Conservation (phyloP, 352 stramenopile species). For the Phytophthora tentaculata region DNA sequence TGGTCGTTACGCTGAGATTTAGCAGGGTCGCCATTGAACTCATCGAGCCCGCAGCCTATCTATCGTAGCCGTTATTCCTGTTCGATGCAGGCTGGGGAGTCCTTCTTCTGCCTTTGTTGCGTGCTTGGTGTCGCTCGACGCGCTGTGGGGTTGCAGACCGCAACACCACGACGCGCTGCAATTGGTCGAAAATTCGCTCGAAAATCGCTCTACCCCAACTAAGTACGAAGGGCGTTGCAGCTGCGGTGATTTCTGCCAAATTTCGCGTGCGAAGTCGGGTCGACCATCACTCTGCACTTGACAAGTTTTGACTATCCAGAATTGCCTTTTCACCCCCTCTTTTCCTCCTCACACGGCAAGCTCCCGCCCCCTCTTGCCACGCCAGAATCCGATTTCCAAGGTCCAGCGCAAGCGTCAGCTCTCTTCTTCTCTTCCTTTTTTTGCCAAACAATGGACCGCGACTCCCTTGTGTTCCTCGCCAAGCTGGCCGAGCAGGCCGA, state of each 20-base stretch:
- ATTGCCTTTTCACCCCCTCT: conserved; percentile 21
- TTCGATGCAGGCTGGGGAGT: not conserved
- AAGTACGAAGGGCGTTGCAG: conserved; percentile 38
- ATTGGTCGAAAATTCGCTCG: conserved; percentile 30
- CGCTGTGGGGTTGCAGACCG: conserved; percentile 19
- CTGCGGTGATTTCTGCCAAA: conserved; percentile 33
- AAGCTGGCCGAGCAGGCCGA: conserved; percentile 85
- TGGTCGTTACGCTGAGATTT: conserved; percentile 20
- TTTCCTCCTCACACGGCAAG: not conserved
- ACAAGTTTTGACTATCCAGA: conserved; percentile 5
- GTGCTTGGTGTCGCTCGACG: conserved; percentile 26
- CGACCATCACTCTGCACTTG: conserved; percentile 24
- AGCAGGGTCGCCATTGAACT: conserved; percentile 3
- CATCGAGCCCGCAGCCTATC: not conserved
- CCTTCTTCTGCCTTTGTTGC: conserved; percentile 23
- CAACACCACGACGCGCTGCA: conserved; percentile 15
- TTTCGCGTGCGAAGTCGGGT: conserved; percentile 18
- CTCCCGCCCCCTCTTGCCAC: conserved; percentile 35
- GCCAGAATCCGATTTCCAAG: conserved; percentile 72
- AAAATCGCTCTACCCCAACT: conserved; percentile 1
- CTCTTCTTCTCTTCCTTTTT: conserved; percentile 14
- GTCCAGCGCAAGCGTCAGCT: conserved; percentile 40
- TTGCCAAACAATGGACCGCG: conserved; percentile 72
- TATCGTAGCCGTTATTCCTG: conserved; percentile 17
- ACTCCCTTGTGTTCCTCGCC: conserved; percentile 83